A percentile compares a stretch with the other conserved stretches of the same genome.
Conservation (phyloP, 163 green algal genomes). For the Picocystis sp. region DNA sequence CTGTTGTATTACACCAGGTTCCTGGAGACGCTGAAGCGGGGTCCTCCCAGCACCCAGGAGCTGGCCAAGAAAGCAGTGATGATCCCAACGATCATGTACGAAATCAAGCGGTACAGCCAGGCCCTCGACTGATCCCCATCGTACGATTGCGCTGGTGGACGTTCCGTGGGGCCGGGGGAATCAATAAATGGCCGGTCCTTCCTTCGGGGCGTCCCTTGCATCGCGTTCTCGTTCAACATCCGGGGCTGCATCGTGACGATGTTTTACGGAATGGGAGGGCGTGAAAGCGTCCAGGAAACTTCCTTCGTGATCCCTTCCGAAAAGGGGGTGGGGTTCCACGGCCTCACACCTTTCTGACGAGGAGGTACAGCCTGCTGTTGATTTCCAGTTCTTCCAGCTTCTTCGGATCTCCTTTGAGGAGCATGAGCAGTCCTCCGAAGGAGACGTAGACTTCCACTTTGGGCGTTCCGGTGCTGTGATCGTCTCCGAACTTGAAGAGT, state of each 20-base stretch:
- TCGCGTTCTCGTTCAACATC: no score
- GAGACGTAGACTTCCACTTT: constrained; percentile 53
- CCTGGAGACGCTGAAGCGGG: constrained; percentile 69
- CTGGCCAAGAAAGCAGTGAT: constrained; percentile 30
- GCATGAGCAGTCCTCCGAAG: constrained; percentile 81
- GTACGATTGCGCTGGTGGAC: no score
- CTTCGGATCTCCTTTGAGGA: constrained; percentile 60
- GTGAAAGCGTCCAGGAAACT: no score
- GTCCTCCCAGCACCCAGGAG: constrained; percentile 9
- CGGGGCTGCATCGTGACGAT: no score
- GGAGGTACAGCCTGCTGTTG: constrained; percentile 73
- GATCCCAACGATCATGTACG: constrained; percentile 84
- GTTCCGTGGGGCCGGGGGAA: no score
- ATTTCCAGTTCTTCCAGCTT: constrained; percentile 72
- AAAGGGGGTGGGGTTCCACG: not conserved
- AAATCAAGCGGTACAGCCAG: constrained; percentile 37
- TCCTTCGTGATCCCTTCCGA: not conserved
- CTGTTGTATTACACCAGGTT: constrained; percentile 87
- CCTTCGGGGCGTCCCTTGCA: no score
- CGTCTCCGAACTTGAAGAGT: constrained; percentile 81
- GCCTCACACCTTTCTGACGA: constrained; percentile 54
- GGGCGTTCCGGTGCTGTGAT: constrained; percentile 1
- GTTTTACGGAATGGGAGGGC: no score
- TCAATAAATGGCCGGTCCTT: no score
- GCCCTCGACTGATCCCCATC: no score